A percentile compares a stretch with the other conserved stretches of the same genome.
Evolutionary conservation across 164 flowering plant genomes (phyloP).

Genomic region (Berberis thunbergii): DNA sequence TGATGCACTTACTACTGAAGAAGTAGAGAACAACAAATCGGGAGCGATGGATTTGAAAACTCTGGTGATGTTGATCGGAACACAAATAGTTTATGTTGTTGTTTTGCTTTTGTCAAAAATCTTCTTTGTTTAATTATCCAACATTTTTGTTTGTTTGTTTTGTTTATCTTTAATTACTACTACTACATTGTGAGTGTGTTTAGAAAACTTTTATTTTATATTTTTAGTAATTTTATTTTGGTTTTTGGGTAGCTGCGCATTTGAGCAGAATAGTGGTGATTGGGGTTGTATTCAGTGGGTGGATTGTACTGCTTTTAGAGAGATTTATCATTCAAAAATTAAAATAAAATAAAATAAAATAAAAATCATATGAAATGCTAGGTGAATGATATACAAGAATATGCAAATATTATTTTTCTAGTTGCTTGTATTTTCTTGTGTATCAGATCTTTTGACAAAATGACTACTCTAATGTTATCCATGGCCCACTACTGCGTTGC

Average conservation of each 20-base stretch:
- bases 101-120: background rate
- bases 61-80: constrained; percentile 20
- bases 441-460: too few relatives aligned
- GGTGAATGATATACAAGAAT: too few relatives aligned
- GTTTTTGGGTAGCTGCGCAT: constrained; percentile 6
- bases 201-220: background rate
- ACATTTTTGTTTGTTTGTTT: background rate
- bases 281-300: background rate
- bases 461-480: too few relatives aligned
- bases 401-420: too few relatives aligned
- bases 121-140: background rate
- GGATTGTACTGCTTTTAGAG: background rate
- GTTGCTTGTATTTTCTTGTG: too few relatives aligned
- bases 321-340: too few relatives aligned
- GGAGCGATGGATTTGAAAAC: constrained; percentile 20
- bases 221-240: background rate
- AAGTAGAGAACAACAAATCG: constrained; percentile 20
- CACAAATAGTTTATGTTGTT: background rate
- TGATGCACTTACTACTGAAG: constrained; percentile 20
- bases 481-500: too few relatives aligned
- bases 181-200: background rate
- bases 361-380: too few relatives aligned
- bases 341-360: too few relatives aligned
- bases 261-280: constrained; percentile 6
- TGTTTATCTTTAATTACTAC: background rate